Percentiles rank a stretch among this genome's conserved stretches.
These are phyloP conservation scores for Backusella luteola DNA, from an alignment of 192 early-diverging fungal species.

Conservation along the genomic window DNA sequence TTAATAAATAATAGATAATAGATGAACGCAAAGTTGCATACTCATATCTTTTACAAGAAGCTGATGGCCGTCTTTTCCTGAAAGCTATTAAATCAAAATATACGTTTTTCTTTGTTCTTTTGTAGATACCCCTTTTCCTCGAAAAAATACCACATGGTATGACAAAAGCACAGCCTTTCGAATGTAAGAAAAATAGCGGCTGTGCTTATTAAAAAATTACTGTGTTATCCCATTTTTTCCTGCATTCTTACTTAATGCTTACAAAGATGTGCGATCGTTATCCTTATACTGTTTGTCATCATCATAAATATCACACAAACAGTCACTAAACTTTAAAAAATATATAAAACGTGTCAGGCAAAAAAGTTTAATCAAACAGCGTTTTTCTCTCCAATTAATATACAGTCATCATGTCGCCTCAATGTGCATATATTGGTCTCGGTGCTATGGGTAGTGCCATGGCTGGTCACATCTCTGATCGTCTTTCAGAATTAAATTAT, in stretches of 20 bases:
- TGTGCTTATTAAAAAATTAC: not conserved
- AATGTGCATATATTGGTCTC: constrained; percentile 61
- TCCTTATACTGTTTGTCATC: not conserved
- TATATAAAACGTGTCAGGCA: not conserved
- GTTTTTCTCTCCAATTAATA: not conserved
- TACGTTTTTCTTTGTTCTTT: not conserved
- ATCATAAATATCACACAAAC: not conserved
- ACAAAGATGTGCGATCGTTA: not conserved
- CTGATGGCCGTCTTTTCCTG: not conserved
- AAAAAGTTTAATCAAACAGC: not conserved
- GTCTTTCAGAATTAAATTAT: constrained; percentile 15
- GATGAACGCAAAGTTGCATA: not conserved
- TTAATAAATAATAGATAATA: too few species aligned
- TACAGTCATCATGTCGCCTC: not conserved
- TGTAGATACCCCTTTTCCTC: not conserved
- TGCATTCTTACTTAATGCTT: not conserved
- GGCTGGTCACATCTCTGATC: constrained; percentile 30
- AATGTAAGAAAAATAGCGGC: not conserved
- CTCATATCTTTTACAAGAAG: not conserved
- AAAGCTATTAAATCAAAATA: not conserved
- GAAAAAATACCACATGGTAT: not conserved
- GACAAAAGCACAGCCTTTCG: not conserved
- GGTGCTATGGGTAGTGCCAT: constrained; percentile 64
- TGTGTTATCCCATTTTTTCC: not conserved
- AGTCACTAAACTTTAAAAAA: constrained; percentile 4